Evolutionary conservation across 768 basidiomycete genomes (phyloP), one percentile per base, ranked within the genome.

Genomic region (Exidia glandulosa): DNA sequence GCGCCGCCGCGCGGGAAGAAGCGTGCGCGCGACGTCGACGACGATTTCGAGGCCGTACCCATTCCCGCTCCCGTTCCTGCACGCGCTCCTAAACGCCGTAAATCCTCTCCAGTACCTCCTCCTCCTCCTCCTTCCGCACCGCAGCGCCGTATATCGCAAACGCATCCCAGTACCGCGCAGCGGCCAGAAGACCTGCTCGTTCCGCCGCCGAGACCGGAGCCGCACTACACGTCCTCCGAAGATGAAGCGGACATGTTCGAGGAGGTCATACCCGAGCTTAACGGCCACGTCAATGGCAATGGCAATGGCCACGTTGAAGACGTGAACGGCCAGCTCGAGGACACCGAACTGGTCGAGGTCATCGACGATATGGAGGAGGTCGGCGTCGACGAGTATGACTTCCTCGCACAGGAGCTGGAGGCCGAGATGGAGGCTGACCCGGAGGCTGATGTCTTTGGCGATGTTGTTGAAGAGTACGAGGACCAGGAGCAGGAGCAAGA

Each of bases 11-110:
- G 30, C 30, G 55, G 32, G 37, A 59, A 58, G 56, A 55, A 31
- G 52, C 57, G 52, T 59, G 61, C 64, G 2, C 64, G 64, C 37
- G 65, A 80, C 57, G 66, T 69, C 0, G 80, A 78, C 25, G 76
- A 79, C 29, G 78, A 80, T 23, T 71, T 78, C 27, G 76, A 75
- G 60, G 74, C 78, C 60, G 66, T 76, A 52, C 61, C 78, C 57
- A 71, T 73, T 34, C 63, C 63, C 48, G 25, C 50, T 23, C 36
- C 66, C 65, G 5, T 63, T 61, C 56, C 62, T 58, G 57, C 67
- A 67, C 62, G 55, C 70, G 72, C 52, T 76, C 76, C 54, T 73
- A 75, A 34, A 73, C 69, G 23, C 70, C 63, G 63, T 64, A 54
- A 59, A 62, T 14, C 57, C 3, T 36, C 59, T 6, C 47, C 57